Base-by-base conservation (phyloP, 305 asterid species). In the Solanum hybrid region DNA sequence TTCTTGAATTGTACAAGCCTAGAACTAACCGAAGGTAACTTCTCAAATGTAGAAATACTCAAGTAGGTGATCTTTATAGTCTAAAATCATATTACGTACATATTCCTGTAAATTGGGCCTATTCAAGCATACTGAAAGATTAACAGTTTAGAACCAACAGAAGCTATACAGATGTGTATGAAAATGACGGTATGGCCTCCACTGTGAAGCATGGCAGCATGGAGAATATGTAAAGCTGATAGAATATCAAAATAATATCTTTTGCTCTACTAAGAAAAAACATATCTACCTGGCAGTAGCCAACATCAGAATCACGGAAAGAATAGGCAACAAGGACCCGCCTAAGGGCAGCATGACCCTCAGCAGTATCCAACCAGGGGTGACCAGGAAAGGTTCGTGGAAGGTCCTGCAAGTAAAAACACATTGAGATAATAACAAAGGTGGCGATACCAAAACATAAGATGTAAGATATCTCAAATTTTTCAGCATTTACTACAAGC, bases 351-450 rank as follows among this genome's bases (percentile, higher is more conserved):
- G 98, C 96, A 93, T 97, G 99, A 32, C 99, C 99, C 78, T 92
- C 98, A 5, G 94, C 93, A 72, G 98, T 97, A 92, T 97, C 99
- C 94, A 97, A 92, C 98, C 98, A 97, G 41, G 99, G 97, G 92
- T 97, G 99, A 88, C 99, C 98, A 27, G 99, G 99, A 91, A 97
- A 97, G 65, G 99, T 97, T 89, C 99, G 95, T 3, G 98, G 99
- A 36, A 97, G 97, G 91, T 97, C 99, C 99, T 97, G 96, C 90
- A 89, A 51, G 32, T 33, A 79, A 38, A 79, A n/a, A 51, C 6
- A 34, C 10, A 34, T 33, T 79, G 57, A 20, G 7, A 14, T 24
- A 61, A 51, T 7, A 82, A 24, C 1, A 24, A 79, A 57, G 13
- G 77, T 20, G 77, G 77, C 0, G 3, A 31, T 57, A 57, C 45